Evolutionary conservation across 2,329 filamentous ascomycete species (phyloP).

Genomic region (Cytospora paraplurivora): DNA sequence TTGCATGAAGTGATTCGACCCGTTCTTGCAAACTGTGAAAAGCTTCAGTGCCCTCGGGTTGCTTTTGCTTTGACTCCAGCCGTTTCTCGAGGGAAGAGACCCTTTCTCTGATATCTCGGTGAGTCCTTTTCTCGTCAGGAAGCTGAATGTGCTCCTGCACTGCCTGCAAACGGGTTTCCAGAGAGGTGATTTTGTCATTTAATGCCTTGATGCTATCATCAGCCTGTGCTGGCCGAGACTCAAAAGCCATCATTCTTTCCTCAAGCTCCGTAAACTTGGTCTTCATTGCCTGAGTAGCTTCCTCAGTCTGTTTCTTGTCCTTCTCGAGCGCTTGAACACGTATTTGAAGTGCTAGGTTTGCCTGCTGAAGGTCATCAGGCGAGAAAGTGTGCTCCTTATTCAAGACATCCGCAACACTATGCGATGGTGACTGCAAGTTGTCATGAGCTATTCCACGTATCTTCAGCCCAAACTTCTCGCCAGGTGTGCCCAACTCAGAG

Average conservation of each 20-base stretch:
- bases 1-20: background rate
- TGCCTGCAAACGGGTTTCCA: background rate
- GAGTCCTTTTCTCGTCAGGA: background rate
- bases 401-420: background rate
- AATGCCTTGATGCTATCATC: background rate
- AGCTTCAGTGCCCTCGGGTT: background rate
- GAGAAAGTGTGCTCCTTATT: too few relatives aligned
- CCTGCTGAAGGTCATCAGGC: background rate
- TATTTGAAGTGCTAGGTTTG: background rate
- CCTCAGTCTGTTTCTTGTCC: slow-evolving; percentile 4
- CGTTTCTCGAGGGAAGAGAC: slow-evolving; percentile 2
- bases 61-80: background rate
- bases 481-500: background rate
- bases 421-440: background rate
- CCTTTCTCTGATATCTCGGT: background rate
- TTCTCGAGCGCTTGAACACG: slow-evolving; percentile 5
- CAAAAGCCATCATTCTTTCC: background rate
- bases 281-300: slow-evolving; percentile 1
- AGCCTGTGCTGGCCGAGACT: background rate
- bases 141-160: background rate
- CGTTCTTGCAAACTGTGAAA: background rate
- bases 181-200: background rate
- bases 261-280: slow-evolving; percentile 7
- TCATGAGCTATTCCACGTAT: slow-evolving; percentile 5
- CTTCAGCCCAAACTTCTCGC: background rate